Percentiles rank a stretch among this genome's conserved stretches.
These are phyloP conservation scores for Cupressus sempervirens DNA, from an alignment of 75 land plant species.

Conservation along the genomic window DNA sequence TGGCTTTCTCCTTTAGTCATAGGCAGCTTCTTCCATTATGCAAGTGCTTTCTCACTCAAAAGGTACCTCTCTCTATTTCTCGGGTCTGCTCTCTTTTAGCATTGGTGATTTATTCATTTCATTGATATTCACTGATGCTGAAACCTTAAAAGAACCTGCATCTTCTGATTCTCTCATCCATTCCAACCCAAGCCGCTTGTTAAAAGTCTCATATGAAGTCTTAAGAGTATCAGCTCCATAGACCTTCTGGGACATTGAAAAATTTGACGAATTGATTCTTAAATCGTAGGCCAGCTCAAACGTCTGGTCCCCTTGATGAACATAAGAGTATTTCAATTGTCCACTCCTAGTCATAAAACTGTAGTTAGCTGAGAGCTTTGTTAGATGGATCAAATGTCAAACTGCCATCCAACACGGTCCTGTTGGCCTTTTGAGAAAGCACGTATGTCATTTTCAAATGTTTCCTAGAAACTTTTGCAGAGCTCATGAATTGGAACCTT, in stretches of 20 bases:
- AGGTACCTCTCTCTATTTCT: no score
- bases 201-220: slow-evolving; percentile 61
- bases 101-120: no score
- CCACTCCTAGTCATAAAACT: slow-evolving; percentile 48
- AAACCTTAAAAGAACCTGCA: slow-evolving; percentile 84
- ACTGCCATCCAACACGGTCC: slow-evolving; percentile 69
- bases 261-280: slow-evolving; percentile 73
- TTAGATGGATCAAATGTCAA: slow-evolving; percentile 68
- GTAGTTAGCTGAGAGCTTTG: slow-evolving; percentile 75
- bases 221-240: slow-evolving; percentile 49
- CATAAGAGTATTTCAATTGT: slow-evolving; percentile 69
- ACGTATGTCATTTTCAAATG: slow-evolving; percentile 76
- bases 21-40: no score
- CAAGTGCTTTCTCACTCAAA: no score
- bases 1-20: no score
- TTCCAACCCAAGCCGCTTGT: slow-evolving; percentile 60
- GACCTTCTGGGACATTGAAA: slow-evolving; percentile 58
- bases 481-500: slow-evolving; percentile 86
- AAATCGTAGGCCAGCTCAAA: slow-evolving; percentile 90
- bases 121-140: no score
- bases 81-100: no score
- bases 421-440: slow-evolving; percentile 52
- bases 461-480: slow-evolving; percentile 61
- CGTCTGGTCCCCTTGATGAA: slow-evolving; percentile 46
- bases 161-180: slow-evolving; percentile 71